Base-by-base conservation (phyloP, 176 grass and related monocot genomes). In the Poa pratensis region DNA sequence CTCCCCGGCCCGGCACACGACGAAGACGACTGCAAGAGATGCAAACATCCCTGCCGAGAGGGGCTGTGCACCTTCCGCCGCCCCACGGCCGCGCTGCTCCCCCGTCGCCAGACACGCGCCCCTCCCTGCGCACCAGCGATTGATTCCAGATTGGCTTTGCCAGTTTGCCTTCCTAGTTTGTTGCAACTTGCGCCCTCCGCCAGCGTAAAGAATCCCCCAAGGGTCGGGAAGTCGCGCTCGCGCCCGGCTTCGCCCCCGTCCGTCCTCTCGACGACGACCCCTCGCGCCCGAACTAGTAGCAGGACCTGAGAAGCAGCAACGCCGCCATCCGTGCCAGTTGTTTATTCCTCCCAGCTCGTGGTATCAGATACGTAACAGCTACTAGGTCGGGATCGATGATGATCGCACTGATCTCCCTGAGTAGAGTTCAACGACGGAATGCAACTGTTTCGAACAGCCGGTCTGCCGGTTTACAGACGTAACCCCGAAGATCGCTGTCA, bases 81-180 rank as follows among this genome's bases (percentile, higher is more conserved):
- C 75, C 82, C 76, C 87, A 75, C 69, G 14, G 76, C 77, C 27
- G 51, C 51, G 32, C 73, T 86, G 88, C 88, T 78, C 79, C 79
- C 85, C 84, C 22, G 20, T 81, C 85, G 74, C 76, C 30, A 75
- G 85, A 87, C 89, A 80, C 89, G 84, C 80, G 66, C 74, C 89
- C 54, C 51, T 32, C 19, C 62, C 0, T 46, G 48, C 69, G 53
- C 37, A 46, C 69, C 45, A 14, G 23, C 46, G 39, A 57, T 17
- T 8, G 45, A 22, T 12, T 15, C 48, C 13, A 46, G 48, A 46
- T 57, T 30, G 34, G 48, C 75, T 51, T 19, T 6, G 26, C 15
- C 62, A n/a, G n/a, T n/a, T n/a, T 69, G 34, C 26, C 76, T 64
- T 54, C 19, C 76, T 74, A 55, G 59, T 34, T 60, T 34, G 68